phyloP scores from a whole-genome alignment of 2,329 filamentous ascomycete species.

The Neofusicoccum umdonicola region DNA sequence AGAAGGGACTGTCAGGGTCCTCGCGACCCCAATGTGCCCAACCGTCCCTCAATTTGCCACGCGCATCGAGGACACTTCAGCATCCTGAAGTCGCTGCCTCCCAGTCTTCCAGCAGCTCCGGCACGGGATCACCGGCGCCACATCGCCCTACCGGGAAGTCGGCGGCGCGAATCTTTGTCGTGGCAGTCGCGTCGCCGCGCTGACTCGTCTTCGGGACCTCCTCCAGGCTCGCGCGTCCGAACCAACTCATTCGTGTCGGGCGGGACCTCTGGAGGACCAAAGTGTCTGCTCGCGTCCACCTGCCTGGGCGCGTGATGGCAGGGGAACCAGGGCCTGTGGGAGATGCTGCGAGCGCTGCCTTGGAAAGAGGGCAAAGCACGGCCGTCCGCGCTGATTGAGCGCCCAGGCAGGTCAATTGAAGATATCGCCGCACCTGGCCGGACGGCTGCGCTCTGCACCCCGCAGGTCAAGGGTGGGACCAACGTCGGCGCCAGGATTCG shows the following conservation, averaged over 20 bases:
- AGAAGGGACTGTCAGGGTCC: not conserved
- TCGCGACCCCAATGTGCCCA: not conserved
- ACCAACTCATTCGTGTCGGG: not conserved
- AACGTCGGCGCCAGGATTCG: not conserved
- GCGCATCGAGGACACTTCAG: not conserved
- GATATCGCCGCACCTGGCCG: not conserved
- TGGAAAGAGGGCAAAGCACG: not conserved
- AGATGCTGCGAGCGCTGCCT: not conserved
- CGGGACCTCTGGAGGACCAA: not conserved
- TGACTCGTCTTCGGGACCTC: not conserved
- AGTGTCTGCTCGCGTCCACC: not conserved
- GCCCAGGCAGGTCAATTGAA: not conserved
- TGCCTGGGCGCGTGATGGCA: not conserved
- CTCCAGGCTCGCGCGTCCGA: slow-evolving; percentile 11
- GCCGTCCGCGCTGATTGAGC: not conserved
- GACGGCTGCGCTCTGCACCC: not conserved
- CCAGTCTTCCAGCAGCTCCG: not conserved
- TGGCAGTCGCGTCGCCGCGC: not conserved
- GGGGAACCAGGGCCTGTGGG: not conserved
- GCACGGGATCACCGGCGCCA: slow-evolving; percentile 1
- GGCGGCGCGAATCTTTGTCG: slow-evolving; percentile 1
- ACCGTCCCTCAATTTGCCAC: not conserved
- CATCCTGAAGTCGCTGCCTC: not conserved
- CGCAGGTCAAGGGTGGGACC: not conserved
- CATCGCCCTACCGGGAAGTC: not conserved